Base-by-base conservation (phyloP, 1,284 basidiomycete genomes). In the Ganoderma lingzhi region DNA sequence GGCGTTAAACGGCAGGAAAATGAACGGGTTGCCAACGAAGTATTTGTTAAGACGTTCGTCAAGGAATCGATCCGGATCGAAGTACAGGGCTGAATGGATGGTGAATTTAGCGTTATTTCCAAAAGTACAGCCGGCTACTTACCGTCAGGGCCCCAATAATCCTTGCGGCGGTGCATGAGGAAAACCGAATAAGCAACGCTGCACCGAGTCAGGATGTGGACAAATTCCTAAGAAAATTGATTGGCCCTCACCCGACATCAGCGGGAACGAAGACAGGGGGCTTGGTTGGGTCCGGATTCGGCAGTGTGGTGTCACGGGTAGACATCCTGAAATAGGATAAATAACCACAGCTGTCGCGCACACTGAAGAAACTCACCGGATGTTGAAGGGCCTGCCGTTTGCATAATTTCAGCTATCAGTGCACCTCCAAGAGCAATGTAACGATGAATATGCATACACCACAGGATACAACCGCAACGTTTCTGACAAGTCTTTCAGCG, bases 1-100 rank as follows among this genome's bases (percentile, higher is more conserved):
- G 0, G 84, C 88, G 73, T 88, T 88, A 82, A 90, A 90, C 2
- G 88, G 88, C 2, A 86, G 76, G 79, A 89, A 90, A 59, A 89
- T 87, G 78, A 84, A 88, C 3, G 88, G 88, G 72, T 90, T 89
- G 1, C 83, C 82, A 0, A 81, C 83, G 12, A 87, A 79, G 68
- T 87, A 88, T 69, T 84, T 85, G 41, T 81, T 79, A 4, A 87
- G 64, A 39, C 88, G 79, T 17, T 84, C 81, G 75, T 90, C 88
- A 51, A 90, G 73, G 81, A 88, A 90, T 6, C 89, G 81, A 71
- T 89, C 86, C 0, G 89, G 90, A 70, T 90, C 88, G 71, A 90
- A 91, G 66, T 82, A 76, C 19, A 83, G 76, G 0, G 86, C 85
- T 88, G 41, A 28, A 17, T 14, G 19, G 48, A n/a, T 58, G 41